Evolutionary conservation across 179 eudicot species (phyloP).

Genomic region (Beta macrorhiza): DNA sequence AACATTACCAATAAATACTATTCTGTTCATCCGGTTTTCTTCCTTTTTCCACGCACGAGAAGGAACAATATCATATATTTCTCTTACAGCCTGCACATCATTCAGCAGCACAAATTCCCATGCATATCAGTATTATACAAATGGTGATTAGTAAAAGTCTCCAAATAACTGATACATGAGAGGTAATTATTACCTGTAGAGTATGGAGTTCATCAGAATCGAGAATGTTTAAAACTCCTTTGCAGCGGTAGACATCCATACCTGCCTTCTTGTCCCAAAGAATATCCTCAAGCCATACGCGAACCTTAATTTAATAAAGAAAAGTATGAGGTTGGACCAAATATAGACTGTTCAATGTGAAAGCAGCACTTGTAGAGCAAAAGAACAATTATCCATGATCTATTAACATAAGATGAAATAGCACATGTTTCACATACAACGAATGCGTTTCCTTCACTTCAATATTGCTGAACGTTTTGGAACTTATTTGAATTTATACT

Average conservation of each 20-base stretch:
- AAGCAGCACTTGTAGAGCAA: not conserved
- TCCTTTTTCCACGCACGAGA: conserved; percentile 67
- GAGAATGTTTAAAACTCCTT: conserved; percentile 65
- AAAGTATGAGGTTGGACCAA: not conserved
- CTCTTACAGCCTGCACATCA: conserved; percentile 75
- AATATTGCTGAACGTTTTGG: no score
- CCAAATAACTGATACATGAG: not conserved
- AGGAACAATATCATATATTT: conserved; percentile 89
- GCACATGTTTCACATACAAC: not conserved
- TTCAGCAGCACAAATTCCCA: conserved; percentile 10
- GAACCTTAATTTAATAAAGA: conserved; percentile 45
- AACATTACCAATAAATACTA: conserved; percentile 77
- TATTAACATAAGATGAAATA: not conserved
- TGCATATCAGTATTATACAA: no score
- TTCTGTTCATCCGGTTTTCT: conserved; percentile 62
- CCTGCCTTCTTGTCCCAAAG: conserved; percentile 89
- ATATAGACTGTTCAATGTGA: not conserved
- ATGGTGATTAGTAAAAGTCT: no score
- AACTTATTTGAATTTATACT: no score
- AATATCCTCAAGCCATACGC: conserved; percentile 85
- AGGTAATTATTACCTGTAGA: conserved; percentile 56
- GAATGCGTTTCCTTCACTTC: no score
- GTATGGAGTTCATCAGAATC: conserved; percentile 80
- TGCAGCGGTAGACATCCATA: conserved; percentile 93
- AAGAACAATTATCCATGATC: not conserved